These are phyloP conservation scores for Trichoderma atroviride DNA, from an alignment of 2,329 filamentous ascomycete genomes.

Conservation along the genomic window DNA sequence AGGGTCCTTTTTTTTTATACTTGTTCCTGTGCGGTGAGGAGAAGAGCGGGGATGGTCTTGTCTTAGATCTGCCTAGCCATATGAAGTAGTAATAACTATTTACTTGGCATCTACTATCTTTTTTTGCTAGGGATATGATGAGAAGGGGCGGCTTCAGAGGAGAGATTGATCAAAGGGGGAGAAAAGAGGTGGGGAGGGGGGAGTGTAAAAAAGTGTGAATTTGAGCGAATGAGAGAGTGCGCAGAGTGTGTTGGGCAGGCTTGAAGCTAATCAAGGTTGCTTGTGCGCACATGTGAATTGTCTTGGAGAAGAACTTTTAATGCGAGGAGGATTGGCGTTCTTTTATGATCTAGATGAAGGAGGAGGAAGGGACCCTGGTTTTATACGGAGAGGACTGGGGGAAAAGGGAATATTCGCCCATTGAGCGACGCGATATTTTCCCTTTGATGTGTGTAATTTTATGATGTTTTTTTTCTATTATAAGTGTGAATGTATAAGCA, in stretches of 20 bases:
- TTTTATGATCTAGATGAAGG: too few species aligned
- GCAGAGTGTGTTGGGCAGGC: slow-evolving; percentile 11
- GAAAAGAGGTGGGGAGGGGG: neutral
- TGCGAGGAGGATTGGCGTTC: neutral
- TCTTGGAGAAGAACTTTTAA: neutral
- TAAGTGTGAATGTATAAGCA: neutral
- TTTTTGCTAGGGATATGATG: neutral
- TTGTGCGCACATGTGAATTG: neutral
- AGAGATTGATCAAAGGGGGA: neutral
- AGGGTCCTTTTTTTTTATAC: neutral
- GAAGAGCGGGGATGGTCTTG: neutral
- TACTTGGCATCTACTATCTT: neutral
- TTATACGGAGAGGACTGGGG: neutral
- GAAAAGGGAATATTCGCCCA: neutral
- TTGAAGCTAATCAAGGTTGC: slow-evolving; percentile 8
- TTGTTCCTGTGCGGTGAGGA: neutral
- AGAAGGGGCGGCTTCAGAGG: neutral
- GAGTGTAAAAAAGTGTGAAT: neutral
- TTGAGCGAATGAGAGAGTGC: slow-evolving; percentile 2
- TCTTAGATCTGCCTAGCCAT: slow-evolving; percentile 14
- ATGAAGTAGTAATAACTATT: neutral
- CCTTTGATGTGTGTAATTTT: neutral
- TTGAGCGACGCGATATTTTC: neutral
- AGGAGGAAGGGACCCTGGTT: neutral
- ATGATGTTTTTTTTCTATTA: neutral